A percentile compares a stretch with the other conserved stretches of the same genome.
Evolutionary conservation across 176 grass and related monocot genomes (phyloP).

Genomic region (Guadua angustifolia): DNA sequence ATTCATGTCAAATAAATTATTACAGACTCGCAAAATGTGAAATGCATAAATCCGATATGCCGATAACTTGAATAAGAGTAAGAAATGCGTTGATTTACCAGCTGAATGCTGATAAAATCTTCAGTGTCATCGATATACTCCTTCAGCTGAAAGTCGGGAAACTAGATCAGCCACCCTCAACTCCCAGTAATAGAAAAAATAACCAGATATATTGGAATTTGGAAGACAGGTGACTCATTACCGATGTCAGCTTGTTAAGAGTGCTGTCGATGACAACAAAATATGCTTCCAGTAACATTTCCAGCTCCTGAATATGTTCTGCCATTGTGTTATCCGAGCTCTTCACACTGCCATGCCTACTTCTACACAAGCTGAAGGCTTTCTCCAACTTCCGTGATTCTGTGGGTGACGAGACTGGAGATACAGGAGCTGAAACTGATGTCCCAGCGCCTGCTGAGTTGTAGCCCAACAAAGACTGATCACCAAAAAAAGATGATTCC

Average conservation of each 20-base stretch:
- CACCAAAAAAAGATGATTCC: slow-evolving; percentile 76
- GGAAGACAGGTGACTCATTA: slow-evolving; percentile 30
- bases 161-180: background rate
- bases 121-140: slow-evolving; percentile 98
- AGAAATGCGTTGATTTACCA: slow-evolving; percentile 62
- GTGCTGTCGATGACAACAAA: slow-evolving; percentile 94
- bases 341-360: slow-evolving; percentile 80
- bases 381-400: slow-evolving; percentile 78
- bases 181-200: background rate
- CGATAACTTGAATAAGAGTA: background rate
- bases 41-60: background rate
- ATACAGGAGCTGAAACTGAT: slow-evolving; percentile 82
- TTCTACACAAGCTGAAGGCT: slow-evolving; percentile 79
- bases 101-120: slow-evolving; percentile 98
- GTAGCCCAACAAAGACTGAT: slow-evolving; percentile 64
- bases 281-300: slow-evolving; percentile 98
- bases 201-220: background rate
- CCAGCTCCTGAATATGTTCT: slow-evolving; percentile 87
- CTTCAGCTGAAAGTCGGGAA: slow-evolving; percentile 70
- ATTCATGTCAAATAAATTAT: background rate
- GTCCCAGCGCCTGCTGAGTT: slow-evolving; percentile 46
- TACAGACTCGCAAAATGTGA: background rate
- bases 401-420: slow-evolving; percentile 78
- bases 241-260: slow-evolving; percentile 95
- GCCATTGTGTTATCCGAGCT: slow-evolving; percentile 60